Evolutionary conservation across 2,329 filamentous ascomycete genomes (phyloP).

Genomic region (Pleomassaria siparia): DNA sequence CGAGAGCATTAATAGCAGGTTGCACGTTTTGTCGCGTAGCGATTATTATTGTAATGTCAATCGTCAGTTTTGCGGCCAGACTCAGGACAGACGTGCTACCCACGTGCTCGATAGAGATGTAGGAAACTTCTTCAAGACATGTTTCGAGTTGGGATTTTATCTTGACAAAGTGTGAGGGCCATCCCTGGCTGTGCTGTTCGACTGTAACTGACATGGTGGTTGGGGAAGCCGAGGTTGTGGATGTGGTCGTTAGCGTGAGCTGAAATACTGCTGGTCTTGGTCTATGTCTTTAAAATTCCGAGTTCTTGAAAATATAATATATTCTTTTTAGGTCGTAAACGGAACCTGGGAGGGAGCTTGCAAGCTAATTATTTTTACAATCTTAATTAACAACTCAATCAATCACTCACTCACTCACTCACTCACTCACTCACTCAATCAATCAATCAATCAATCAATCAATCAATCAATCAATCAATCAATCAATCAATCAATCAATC

Average conservation of each 20-base stretch:
- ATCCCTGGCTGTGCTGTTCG: conserved; percentile 30
- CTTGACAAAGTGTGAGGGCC: conserved; percentile 28
- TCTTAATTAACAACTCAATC: too few species aligned
- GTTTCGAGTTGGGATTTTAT: conserved; percentile 21
- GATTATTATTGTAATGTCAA: conserved; percentile 43
- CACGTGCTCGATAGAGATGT: conserved; percentile 39
- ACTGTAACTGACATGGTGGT: conserved; percentile 18
- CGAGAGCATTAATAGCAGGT: conserved; percentile 32
- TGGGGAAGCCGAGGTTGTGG: background rate
- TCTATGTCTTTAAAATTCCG: background rate
- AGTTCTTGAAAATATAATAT: too few species aligned
- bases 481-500: too few species aligned
- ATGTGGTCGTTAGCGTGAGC: background rate
- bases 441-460: too few species aligned
- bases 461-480: too few species aligned
- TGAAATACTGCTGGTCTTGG: background rate
- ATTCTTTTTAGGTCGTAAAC: too few species aligned
- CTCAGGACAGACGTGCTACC: conserved; percentile 41
- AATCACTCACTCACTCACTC: too few species aligned
- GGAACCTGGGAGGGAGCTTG: too few species aligned
- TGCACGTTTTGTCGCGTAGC: conserved; percentile 26
- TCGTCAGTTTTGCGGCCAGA: conserved; percentile 40
- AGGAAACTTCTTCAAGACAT: conserved; percentile 14
- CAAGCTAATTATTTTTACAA: too few species aligned
- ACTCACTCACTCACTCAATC: too few species aligned